Evolutionary conservation across 495 filamentous ascomycete genomes (phyloP).

Genomic region (Tuber melanosporum): DNA sequence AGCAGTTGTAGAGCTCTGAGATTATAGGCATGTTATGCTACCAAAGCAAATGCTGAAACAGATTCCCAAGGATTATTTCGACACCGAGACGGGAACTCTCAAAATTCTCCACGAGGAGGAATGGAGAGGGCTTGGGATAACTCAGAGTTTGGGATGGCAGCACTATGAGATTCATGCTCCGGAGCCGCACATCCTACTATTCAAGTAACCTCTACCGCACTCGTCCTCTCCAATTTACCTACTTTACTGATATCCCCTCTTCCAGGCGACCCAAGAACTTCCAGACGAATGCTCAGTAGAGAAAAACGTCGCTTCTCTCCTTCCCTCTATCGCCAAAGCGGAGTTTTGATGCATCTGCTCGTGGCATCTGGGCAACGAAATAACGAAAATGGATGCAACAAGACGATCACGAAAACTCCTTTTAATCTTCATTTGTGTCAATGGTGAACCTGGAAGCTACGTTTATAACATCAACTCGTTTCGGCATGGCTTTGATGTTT

Average conservation of each 20-base stretch:
- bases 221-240: not conserved
- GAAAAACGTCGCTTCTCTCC: constrained; percentile 5
- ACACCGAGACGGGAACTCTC: constrained; percentile 78
- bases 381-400: constrained; percentile 27
- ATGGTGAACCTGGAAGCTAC: not conserved
- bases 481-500: not conserved
- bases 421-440: not conserved
- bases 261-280: constrained; percentile 42
- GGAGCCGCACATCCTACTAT: constrained; percentile 93
- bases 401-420: not conserved
- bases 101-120: constrained; percentile 98
- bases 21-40: constrained; percentile 94
- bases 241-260: constrained; percentile 8
- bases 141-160: constrained; percentile 95
- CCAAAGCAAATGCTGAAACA: constrained; percentile 96
- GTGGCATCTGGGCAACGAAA: constrained; percentile 15
- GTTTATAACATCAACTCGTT: not conserved
- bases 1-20: too few species aligned
- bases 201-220: constrained; percentile 66
- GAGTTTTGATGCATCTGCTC: constrained; percentile 13
- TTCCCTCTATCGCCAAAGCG: constrained; percentile 12
- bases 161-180: constrained; percentile 99
- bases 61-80: constrained; percentile 93
- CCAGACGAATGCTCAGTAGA: constrained; percentile 24
- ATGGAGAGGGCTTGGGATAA: constrained; percentile 93